Percentiles rank a stretch among this genome's conserved stretches.
Conservation (phyloP, 371 early-diverging fungal species). For the Mortierella sp. region DNA sequence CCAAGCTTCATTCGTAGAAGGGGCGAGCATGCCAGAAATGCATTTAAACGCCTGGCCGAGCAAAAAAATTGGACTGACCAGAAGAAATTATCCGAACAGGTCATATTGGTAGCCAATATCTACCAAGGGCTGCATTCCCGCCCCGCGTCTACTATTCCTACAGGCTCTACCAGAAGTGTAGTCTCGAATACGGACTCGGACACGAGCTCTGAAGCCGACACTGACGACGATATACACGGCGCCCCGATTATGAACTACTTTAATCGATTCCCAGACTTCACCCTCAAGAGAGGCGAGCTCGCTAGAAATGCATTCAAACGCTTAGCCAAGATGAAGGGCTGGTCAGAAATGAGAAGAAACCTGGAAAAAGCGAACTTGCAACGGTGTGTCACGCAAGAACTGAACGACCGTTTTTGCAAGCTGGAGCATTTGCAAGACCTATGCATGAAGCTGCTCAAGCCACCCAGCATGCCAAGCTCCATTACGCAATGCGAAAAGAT, state of each 20-base stretch:
- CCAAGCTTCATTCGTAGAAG: slow-evolving; percentile 5
- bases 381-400: neutral
- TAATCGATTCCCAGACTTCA: neutral
- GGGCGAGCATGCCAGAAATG: slow-evolving; percentile 26
- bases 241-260: too few species aligned
- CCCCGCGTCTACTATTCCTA: too few species aligned
- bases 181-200: too few species aligned
- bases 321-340: neutral
- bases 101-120: too few species aligned
- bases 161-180: too few species aligned
- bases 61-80: neutral
- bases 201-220: too few species aligned
- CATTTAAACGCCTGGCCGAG: slow-evolving; percentile 23
- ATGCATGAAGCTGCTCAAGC: slow-evolving; percentile 17
- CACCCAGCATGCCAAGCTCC: neutral
- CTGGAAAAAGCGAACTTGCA: slow-evolving; percentile 11
- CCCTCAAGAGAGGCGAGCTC: neutral
- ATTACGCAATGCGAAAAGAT: slow-evolving; percentile 27
- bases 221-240: too few species aligned
- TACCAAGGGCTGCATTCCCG: too few species aligned
- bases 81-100: too few species aligned
- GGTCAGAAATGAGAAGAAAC: neutral
- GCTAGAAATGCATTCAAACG: neutral
- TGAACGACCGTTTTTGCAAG: slow-evolving; percentile 13
- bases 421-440: slow-evolving; percentile 22